Evolutionary conservation across 371 early-diverging fungal species (phyloP), one percentile per base, ranked within the genome.

Genomic region (Mortierella sp.): DNA sequence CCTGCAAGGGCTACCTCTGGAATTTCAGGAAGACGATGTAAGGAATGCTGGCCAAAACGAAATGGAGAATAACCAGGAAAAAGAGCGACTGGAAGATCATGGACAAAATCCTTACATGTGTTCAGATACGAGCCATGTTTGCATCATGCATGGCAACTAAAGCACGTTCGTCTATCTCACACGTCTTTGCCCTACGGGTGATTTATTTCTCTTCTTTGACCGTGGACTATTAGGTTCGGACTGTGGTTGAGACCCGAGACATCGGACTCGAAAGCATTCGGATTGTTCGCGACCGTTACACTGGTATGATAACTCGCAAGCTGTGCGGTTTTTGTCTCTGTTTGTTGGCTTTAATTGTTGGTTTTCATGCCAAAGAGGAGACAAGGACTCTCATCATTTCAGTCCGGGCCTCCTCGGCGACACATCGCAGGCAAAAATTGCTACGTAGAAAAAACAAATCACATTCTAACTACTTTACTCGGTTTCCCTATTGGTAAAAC

Each of bases 11-110:
- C 18, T 85, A 38, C 85, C 85, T 21, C n/a, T 38, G 27, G 54
- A 73, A 41, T 76, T 77, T 72, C 72, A 65, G 32, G 85, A 85
- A 35, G 48, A 70, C 21, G 82, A 85, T 71, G 85, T 85, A 81
- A 56, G 79, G 32, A 11, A 4, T 3, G 44, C 56, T 7, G 14
- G 6, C 21, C 24, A 35, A 21, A n/a, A 29, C 46, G 11, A 27
- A 32, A 4, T 21, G 21, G 8, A 76, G 32, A n/a, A 43, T 41
- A 43, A 41, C 32, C 0, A 68, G 32, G 6, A 32, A 32, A 29
- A 60, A 32, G 32, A 60, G 16, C 12, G 16, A 5, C 3, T 32
- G 60, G 18, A 27, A 29, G 18, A 27, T 56, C 11, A 27, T 27
- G 12, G 4, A 21, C n/a, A 2, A 32, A 32, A 60, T 27, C 51